Percentiles rank a stretch among this genome's conserved stretches.
These are phyloP conservation scores for Trichoderma endophyticum DNA, from an alignment of 2,329 filamentous ascomycete genomes.

Conservation along the genomic window DNA sequence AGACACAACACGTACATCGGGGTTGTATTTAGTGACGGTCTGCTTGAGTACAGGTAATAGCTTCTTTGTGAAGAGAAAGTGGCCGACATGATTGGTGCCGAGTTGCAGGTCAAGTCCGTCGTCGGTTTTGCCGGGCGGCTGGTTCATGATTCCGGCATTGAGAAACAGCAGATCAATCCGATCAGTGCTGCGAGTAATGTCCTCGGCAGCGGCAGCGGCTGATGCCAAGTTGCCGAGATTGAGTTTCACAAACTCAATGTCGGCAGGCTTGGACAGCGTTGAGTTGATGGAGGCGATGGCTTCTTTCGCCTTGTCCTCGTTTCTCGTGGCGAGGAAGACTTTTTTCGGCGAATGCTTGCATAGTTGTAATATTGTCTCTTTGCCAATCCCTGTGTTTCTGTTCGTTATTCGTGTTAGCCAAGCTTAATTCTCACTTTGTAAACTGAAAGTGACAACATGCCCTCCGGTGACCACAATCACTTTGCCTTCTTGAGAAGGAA, in stretches of 20 bases:
- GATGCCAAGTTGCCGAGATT: neutral
- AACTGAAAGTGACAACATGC: constrained; percentile 22
- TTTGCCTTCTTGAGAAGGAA: constrained; percentile 45
- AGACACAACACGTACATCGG: constrained; percentile 25
- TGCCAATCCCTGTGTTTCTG: constrained; percentile 37
- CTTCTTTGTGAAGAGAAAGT: neutral
- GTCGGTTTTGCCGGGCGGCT: constrained; percentile 34
- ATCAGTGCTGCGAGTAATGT: neutral
- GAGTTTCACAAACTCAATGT: constrained; percentile 27
- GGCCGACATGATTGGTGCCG: constrained; percentile 42
- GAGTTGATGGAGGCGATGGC: constrained; percentile 38
- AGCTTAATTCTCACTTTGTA: neutral
- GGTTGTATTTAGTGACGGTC: neutral
- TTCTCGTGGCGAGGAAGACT: constrained; percentile 54
- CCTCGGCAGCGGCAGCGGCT: neutral
- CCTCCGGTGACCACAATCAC: constrained; percentile 52
- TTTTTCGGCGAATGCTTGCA: constrained; percentile 45
- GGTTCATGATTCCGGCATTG: constrained; percentile 46
- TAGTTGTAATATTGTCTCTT: constrained; percentile 28
- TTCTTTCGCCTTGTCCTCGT: constrained; percentile 40
- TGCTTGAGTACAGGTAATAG: constrained; percentile 6
- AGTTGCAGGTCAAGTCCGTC: constrained; percentile 50
- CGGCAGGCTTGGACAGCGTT: constrained; percentile 33
- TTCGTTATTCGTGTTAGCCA: neutral
- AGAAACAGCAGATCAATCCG: constrained; percentile 45